Evolutionary conservation across 208 protist genomes (phyloP).

Genomic region (Vickermania ingenoplastis): DNA sequence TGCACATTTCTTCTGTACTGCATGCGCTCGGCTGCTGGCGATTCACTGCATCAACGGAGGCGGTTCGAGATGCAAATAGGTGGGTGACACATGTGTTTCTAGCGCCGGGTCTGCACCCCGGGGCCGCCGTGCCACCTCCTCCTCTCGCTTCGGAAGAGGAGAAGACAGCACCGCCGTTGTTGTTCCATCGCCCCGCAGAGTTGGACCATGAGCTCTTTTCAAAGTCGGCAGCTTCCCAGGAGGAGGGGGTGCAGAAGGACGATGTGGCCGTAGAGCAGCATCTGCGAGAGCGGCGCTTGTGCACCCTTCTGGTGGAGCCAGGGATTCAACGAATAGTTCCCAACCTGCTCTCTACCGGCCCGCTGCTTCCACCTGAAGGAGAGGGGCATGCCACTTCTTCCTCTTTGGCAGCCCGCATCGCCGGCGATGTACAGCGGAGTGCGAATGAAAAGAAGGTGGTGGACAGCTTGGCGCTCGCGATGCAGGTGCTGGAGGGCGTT

Average conservation of each 20-base stretch:
- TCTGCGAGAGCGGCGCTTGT: not conserved
- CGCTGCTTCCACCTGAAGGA: not conserved
- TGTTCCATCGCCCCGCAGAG: too few species aligned
- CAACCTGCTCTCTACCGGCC: conserved; percentile 8
- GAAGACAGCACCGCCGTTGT: too few species aligned
- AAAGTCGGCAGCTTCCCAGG: too few species aligned
- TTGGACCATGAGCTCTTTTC: too few species aligned
- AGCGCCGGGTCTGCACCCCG: too few species aligned
- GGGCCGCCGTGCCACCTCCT: too few species aligned
- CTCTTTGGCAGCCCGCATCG: too few species aligned
- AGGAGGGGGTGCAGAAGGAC: too few species aligned
- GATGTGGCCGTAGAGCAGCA: not conserved
- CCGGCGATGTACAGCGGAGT: too few species aligned
- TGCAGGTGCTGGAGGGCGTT: conserved; percentile 95
- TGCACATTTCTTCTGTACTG: not conserved
- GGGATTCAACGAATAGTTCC: not conserved
- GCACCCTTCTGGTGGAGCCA: not conserved
- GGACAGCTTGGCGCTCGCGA: conserved; percentile 72
- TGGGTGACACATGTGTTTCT: too few species aligned
- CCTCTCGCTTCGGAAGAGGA: too few species aligned
- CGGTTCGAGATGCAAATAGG: not conserved
- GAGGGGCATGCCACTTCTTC: not conserved
- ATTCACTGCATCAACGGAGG: not conserved
- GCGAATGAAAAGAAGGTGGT: conserved; percentile 57
- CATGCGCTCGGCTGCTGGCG: not conserved